Conservation (phyloP, 164 flowering plant species). For the Vitis vinifera region DNA sequence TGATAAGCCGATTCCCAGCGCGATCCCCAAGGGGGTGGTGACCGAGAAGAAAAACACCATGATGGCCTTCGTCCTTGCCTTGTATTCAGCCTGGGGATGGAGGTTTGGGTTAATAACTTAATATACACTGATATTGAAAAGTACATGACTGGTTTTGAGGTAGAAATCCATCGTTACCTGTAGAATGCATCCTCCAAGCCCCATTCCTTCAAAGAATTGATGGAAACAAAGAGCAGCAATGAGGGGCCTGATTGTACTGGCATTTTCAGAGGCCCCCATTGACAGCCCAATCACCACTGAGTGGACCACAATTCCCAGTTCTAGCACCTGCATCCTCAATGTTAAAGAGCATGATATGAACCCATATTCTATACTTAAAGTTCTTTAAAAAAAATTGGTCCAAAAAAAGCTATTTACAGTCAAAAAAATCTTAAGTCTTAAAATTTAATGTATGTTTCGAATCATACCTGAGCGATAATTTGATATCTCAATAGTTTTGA, state of each 20-base stretch:
- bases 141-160: too few relatives aligned
- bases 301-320: constrained; percentile 38
- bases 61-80: constrained; percentile 23
- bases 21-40: constrained; percentile 56
- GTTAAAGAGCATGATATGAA: neutral
- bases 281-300: constrained; percentile 38
- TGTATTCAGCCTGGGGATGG: constrained; percentile 44
- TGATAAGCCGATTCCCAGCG: constrained; percentile 43
- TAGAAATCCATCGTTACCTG: constrained; percentile 15
- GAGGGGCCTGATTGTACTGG: constrained; percentile 35
- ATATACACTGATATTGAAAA: neutral
- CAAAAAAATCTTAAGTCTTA: too few relatives aligned
- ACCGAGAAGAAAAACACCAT: constrained; percentile 61
- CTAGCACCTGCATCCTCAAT: constrained; percentile 25
- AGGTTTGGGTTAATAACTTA: too few relatives aligned
- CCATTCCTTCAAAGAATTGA: constrained; percentile 42
- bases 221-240: constrained; percentile 45
- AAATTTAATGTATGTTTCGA: too few relatives aligned
- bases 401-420: too few relatives aligned
- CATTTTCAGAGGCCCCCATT: constrained; percentile 34
- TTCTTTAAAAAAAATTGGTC: too few relatives aligned
- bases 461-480: constrained; percentile 16
- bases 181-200: constrained; percentile 31
- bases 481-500: constrained; percentile 12
- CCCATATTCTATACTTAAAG: too few relatives aligned